These are phyloP conservation scores for Fusarium redolens DNA, from an alignment of 2,329 filamentous ascomycete genomes.

Conservation along the genomic window DNA sequence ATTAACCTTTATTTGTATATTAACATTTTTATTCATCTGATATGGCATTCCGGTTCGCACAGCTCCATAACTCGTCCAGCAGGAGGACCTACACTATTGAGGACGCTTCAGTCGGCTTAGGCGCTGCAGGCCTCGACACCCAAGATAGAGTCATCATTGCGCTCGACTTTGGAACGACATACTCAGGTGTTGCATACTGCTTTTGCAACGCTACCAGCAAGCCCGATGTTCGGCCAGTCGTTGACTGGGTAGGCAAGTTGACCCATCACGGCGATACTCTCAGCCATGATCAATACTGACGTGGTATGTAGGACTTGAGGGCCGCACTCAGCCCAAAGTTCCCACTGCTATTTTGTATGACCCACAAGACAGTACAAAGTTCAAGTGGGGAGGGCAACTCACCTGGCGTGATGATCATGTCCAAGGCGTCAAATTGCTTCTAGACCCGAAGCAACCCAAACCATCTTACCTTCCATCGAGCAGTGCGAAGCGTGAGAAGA, in stretches of 20 bases:
- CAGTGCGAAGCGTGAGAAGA: slow-evolving; percentile 1
- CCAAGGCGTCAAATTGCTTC: slow-evolving; percentile 32
- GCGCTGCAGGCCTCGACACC: background rate
- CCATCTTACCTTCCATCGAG: slow-evolving; percentile 18
- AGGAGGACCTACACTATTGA: background rate
- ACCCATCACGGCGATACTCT: background rate
- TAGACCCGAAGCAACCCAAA: slow-evolving; percentile 26
- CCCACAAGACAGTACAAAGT: background rate
- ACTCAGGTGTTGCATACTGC: slow-evolving; percentile 30
- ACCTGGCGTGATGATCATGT: slow-evolving; percentile 10
- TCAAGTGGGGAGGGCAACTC: slow-evolving; percentile 26
- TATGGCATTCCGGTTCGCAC: background rate
- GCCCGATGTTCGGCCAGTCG: slow-evolving; percentile 11
- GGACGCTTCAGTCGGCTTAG: too few species aligned
- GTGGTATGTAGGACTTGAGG: background rate
- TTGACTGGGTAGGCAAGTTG: slow-evolving; percentile 35
- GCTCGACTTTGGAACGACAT: slow-evolving; percentile 33
- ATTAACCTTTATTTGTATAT: too few species aligned
- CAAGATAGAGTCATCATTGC: slow-evolving; percentile 29
- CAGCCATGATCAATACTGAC: background rate
- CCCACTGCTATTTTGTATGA: slow-evolving; percentile 34
- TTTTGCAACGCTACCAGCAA: slow-evolving; percentile 21
- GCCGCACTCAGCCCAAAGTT: slow-evolving; percentile 21
- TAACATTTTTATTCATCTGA: too few species aligned
- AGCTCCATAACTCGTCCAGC: background rate